phyloP scores from a whole-genome alignment of 257 asterid species.

The Nicotiana obtusifolia region DNA sequence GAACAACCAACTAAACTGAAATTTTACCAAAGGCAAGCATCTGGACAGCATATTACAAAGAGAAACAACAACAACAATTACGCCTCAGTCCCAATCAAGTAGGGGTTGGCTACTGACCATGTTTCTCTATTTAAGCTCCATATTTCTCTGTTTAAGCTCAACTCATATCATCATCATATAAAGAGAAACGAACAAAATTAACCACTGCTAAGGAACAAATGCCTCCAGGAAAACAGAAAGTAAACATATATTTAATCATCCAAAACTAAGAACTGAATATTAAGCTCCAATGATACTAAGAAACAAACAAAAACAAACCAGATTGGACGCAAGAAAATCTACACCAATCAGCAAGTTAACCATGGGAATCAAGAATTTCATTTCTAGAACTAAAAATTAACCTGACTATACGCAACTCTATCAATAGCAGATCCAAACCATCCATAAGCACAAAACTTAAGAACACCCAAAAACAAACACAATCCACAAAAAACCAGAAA shows the following conservation, averaged over 20 bases:
- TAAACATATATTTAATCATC: background rate
- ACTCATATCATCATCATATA: no score
- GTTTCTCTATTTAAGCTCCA: no score
- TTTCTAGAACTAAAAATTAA: constrained; percentile 11
- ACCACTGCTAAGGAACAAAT: background rate
- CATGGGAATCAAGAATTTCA: background rate
- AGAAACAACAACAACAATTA: background rate
- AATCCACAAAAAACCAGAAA: constrained; percentile 71
- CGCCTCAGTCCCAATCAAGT: no score
- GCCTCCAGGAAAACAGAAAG: background rate
- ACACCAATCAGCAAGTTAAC: no score
- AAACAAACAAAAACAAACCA: background rate
- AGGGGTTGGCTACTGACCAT: no score
- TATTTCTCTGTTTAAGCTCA: no score
- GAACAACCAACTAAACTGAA: background rate
- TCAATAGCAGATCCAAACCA: constrained; percentile 97
- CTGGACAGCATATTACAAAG: background rate
- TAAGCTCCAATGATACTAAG: background rate
- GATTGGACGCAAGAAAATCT: background rate
- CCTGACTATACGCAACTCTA: constrained; percentile 58
- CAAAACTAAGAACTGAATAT: background rate
- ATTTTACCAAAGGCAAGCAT: background rate
- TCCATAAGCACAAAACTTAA: constrained; percentile 84
- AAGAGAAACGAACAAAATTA: background rate
- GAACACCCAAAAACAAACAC: constrained; percentile 70